Base-by-base conservation (phyloP, 495 filamentous ascomycete genomes). In the Neurospora intermedia region DNA sequence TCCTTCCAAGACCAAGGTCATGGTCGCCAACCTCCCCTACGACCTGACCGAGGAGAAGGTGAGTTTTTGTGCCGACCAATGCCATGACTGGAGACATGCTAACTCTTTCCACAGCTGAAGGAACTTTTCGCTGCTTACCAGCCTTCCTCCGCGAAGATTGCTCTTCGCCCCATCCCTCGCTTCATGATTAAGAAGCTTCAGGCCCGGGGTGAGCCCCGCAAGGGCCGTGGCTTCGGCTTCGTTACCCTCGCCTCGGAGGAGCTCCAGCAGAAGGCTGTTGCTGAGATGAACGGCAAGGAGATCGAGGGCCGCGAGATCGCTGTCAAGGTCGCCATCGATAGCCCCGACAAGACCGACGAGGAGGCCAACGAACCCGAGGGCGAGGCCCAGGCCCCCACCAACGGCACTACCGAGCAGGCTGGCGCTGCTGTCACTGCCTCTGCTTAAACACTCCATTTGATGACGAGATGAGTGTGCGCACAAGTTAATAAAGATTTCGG, bases 131-230 rank as follows among this genome's bases (percentile, higher is more conserved):
- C 84, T 73, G 93, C 88, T 70, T 99, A 98, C 86, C 84, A 91
- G 78, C 96, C 96, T 16, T 88, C 91, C 72, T 94, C 93, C 54
- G 96, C 96, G 82, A 99, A 98, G 88, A 97, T 99, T 80, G 96
- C 96, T 74, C 92, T 99, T 75, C 94, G 96, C 69, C 96, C 96
- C 46, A 99, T 99, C 78, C 96, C 96, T 70, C 95, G 94, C 76
- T 99, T 97, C 89, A 99, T 99, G 96, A 94, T 99, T 85, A 96
- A 96, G 89, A 99, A 98, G 88, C 93, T 99, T 71, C 95, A 96
- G 85, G 93, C 93, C 76, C 95, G 96, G 78, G 94, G 94, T 76
- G 96, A 99, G 86, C 92, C 95, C 74, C 96, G 96, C 87, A 99
- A 99, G 91, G 97, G 96, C 71, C 96, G 96, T 85, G 96, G 96